phyloP scores from a whole-genome alignment of 441 rosid species.

The Sinapis alba region DNA sequence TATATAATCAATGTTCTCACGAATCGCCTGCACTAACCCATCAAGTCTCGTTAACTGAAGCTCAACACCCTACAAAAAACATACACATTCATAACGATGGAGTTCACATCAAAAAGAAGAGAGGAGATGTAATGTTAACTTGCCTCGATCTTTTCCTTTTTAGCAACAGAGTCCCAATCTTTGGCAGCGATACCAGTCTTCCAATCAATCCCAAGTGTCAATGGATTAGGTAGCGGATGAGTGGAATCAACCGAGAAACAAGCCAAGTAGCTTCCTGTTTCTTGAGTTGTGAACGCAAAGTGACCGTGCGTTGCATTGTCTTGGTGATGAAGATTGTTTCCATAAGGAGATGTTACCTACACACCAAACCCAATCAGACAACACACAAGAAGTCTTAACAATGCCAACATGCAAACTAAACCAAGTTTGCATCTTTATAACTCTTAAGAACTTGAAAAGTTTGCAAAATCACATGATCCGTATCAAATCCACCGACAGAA shows the following conservation, averaged over 20 bases:
- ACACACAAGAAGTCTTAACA: neutral
- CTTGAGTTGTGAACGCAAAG: constrained; percentile 83
- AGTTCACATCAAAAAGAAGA: neutral
- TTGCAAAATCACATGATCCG: neutral
- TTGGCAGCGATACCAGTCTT: constrained; percentile 80
- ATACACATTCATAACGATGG: neutral
- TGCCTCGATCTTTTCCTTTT: constrained; percentile 86
- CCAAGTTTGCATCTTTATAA: neutral
- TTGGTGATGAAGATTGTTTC: constrained; percentile 72
- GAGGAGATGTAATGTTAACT: constrained; percentile 26
- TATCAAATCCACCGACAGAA: constrained; percentile 2
- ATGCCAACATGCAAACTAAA: constrained; percentile 15
- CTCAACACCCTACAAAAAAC: constrained; percentile 71
- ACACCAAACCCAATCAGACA: neutral
- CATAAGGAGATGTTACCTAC: constrained; percentile 92
- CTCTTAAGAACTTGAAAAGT: neutral
- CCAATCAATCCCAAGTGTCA: constrained; percentile 81
- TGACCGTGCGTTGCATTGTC: constrained; percentile 76
- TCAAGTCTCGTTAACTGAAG: constrained; percentile 76
- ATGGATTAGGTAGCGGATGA: constrained; percentile 39
- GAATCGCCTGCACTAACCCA: constrained; percentile 63
- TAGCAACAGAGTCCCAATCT: constrained; percentile 97
- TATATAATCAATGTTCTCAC: constrained; percentile 54
- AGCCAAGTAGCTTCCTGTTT: constrained; percentile 82
- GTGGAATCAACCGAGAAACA: constrained; percentile 68